Conservation (phyloP, 345 rosid genomes). For the Syzygium oleosum region DNA sequence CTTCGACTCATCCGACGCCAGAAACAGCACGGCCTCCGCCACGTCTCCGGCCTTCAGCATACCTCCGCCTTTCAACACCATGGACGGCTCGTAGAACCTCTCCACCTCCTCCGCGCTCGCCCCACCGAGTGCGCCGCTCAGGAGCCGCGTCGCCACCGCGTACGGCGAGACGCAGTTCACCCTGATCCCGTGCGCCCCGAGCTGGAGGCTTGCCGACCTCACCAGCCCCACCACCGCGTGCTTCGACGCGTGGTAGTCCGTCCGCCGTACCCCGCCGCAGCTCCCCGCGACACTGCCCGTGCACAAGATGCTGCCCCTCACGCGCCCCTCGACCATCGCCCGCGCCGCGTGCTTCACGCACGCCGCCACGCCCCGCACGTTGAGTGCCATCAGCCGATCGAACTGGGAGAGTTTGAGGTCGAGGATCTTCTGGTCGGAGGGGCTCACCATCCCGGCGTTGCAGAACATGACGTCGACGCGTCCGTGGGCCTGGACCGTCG, state of each 20-base stretch:
- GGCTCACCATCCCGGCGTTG: constrained; percentile 20
- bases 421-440: constrained; percentile 6
- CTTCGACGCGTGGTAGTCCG: constrained; percentile 16
- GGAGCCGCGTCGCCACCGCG: constrained; percentile 5
- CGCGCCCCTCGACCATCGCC: constrained; percentile 13
- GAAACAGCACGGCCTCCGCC: constrained; percentile 15
- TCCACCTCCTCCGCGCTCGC: constrained; percentile 4
- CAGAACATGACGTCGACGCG: constrained; percentile 29
- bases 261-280: not conserved
- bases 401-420: constrained; percentile 4
- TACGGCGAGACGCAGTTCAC: constrained; percentile 18
- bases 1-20: constrained; percentile 12
- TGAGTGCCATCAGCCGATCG: constrained; percentile 10
- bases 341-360: constrained; percentile 21
- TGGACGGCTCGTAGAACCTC: not conserved
- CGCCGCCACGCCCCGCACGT: constrained; percentile 13
- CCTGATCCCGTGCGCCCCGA: constrained; percentile 12
- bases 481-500: constrained; percentile 7
- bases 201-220: constrained; percentile 13
- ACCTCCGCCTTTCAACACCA: not conserved
- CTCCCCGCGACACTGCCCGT: constrained; percentile 10
- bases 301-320: constrained; percentile 20
- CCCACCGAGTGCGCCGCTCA: not conserved
- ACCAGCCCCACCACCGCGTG: constrained; percentile 19
- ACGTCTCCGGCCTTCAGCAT: constrained; percentile 9